phyloP scores from a whole-genome alignment of 148 eudicot species.

The Rhododendron ferrugineum region DNA sequence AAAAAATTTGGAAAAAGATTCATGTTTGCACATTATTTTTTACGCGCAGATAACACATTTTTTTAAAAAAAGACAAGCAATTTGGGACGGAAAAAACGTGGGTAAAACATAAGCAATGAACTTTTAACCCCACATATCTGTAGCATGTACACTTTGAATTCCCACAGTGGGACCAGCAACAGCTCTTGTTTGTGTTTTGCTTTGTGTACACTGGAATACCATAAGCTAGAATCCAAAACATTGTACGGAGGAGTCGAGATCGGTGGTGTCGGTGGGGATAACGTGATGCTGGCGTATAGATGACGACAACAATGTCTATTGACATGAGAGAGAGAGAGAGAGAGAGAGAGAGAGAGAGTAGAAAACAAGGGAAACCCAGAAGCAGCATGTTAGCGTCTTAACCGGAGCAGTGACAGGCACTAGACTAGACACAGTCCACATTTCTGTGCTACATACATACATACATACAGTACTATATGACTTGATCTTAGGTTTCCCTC shows the following conservation, averaged over 20 bases:
- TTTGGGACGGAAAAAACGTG: too few relatives aligned
- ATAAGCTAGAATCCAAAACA: slow-evolving; percentile 6
- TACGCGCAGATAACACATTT: too few relatives aligned
- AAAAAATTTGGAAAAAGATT: too few relatives aligned
- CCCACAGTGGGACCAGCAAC: background rate
- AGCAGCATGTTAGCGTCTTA: slow-evolving; percentile 12
- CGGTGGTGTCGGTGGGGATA: background rate
- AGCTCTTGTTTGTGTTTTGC: background rate
- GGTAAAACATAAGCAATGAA: too few relatives aligned
- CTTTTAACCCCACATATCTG: too few relatives aligned
- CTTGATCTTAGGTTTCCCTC: slow-evolving; percentile 35
- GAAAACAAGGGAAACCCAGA: background rate
- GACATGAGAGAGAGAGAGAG: background rate
- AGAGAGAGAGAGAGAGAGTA: background rate
- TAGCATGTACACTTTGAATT: background rate
- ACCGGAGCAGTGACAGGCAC: slow-evolving; percentile 4
- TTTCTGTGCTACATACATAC: slow-evolving; percentile 31
- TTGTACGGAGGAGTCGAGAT: background rate
- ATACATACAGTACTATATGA: background rate
- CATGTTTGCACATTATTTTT: too few relatives aligned
- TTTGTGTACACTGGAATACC: background rate
- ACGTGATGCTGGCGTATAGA: slow-evolving; percentile 3
- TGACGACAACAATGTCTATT: slow-evolving; percentile 9
- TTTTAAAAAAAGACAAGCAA: too few relatives aligned
- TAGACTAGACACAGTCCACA: background rate